Percentiles rank a stretch among this genome's conserved stretches.
Conservation (phyloP, 805 yeast genomes). For the Hanseniaspora lachancei region DNA sequence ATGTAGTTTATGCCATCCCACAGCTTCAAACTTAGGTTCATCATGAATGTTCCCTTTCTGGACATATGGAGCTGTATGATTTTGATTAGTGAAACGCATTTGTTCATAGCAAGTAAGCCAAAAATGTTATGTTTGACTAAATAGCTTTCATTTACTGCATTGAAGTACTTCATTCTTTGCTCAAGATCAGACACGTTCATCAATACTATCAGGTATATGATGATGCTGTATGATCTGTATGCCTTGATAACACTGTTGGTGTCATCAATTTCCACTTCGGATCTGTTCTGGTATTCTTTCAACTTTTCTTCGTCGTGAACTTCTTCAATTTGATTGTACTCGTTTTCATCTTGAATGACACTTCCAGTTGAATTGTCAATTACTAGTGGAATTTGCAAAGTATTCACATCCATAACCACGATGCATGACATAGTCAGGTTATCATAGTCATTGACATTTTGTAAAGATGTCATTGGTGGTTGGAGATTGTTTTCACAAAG, state of each 20-base stretch:
- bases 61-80: background rate
- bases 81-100: background rate
- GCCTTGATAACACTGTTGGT: background rate
- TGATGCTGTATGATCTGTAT: background rate
- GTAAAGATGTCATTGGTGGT: background rate
- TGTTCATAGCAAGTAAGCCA: background rate
- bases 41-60: background rate
- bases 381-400: background rate
- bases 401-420: background rate
- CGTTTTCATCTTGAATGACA: background rate
- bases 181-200: background rate
- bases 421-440: background rate
- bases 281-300: background rate
- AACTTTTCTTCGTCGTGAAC: background rate
- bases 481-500: background rate
- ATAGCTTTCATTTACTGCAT: background rate
- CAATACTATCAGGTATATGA: background rate
- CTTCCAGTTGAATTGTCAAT: background rate
- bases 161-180: background rate
- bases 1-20: conserved; percentile 1
- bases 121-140: background rate
- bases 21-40: background rate
- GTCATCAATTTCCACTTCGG: background rate
- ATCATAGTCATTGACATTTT: background rate
- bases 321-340: background rate